Evolutionary conservation across 352 stramenopile species (phyloP), one percentile per base, ranked within the genome.

Genomic region (Pythium volutum): DNA sequence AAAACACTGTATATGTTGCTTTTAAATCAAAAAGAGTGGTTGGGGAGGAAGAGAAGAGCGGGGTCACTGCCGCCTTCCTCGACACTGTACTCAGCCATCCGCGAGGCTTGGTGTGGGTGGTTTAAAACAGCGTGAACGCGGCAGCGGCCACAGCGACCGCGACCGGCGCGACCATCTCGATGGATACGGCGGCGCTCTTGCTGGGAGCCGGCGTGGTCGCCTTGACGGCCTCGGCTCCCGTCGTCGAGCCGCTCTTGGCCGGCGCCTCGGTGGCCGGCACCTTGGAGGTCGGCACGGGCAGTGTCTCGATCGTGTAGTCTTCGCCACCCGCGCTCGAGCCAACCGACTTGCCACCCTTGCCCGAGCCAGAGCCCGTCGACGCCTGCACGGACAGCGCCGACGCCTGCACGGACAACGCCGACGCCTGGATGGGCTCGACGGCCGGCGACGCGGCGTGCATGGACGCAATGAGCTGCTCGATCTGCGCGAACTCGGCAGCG

Each of bases 111-210:
- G n/a, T 36, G 23, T 3, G 4, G 8, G 20, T 20, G 34, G 20
- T 11, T 52, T 64, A 64, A 20, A 64, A 33, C 22, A 64, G 47
- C 46, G 57, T 57, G 48, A 64, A 58, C 47, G 57, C 57, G 10
- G 57, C 48, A 38, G 57, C 57, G 3, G 31, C 57, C 16, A 42
- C 47, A 1, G 57, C 57, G 20, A 53, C 9, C 3, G 47, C 57
- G 15, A 38, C 57, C 8, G 57, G 57, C 50, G 50, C 59, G 48
- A 66, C 59, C 20, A 46, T 39, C n/a, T 54, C 18, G 31, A 59
- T 34, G 15, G 49, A 16, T 23, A 59, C 59, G 23, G 59, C 59
- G 25, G 36, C 47, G 48, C 57, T 64, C 9, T 22, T 38, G n/a
- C 46, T 46, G 12, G 57, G 34, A 18, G 34, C 33, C 7, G 55